phyloP scores from a whole-genome alignment of 2,329 filamentous ascomycete species.

The Epichloe scottii region DNA sequence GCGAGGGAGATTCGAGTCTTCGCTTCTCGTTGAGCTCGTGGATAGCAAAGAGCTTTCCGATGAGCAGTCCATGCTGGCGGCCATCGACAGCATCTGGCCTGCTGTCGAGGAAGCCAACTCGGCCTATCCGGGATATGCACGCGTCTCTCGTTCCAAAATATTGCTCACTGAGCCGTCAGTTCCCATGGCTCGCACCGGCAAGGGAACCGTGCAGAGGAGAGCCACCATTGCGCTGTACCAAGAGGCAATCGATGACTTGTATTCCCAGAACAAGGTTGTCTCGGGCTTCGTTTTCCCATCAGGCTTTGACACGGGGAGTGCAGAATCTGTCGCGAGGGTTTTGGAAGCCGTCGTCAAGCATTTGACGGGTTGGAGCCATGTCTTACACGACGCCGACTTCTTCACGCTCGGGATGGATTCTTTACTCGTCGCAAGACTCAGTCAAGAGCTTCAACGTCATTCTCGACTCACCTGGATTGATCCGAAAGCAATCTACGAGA shows the following conservation, averaged over 20 bases:
- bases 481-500: background rate
- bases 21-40: background rate
- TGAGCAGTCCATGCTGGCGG: background rate
- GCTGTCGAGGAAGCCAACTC: slow-evolving; percentile 2
- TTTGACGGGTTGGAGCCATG: background rate
- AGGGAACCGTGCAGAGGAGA: slow-evolving; percentile 7
- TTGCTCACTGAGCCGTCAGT: background rate
- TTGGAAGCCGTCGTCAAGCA: background rate
- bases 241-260: slow-evolving; percentile 5
- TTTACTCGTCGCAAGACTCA: slow-evolving; percentile 1
- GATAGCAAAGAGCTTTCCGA: background rate
- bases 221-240: slow-evolving; percentile 7
- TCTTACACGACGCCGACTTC: slow-evolving; percentile 2
- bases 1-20: slow-evolving; percentile 1
- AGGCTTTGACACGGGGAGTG: background rate
- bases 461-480: background rate
- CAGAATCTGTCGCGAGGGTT: background rate
- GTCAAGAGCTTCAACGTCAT: background rate
- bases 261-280: background rate
- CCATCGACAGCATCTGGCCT: slow-evolving; percentile 4
- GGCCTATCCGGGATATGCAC: slow-evolving; percentile 3
- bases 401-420: slow-evolving; percentile 7
- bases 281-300: too few species aligned
- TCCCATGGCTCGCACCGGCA: slow-evolving; percentile 4
- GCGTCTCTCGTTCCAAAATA: background rate